Evolutionary conservation across 352 stramenopile genomes (phyloP).

Genomic region (Lagenidium sp.): DNA sequence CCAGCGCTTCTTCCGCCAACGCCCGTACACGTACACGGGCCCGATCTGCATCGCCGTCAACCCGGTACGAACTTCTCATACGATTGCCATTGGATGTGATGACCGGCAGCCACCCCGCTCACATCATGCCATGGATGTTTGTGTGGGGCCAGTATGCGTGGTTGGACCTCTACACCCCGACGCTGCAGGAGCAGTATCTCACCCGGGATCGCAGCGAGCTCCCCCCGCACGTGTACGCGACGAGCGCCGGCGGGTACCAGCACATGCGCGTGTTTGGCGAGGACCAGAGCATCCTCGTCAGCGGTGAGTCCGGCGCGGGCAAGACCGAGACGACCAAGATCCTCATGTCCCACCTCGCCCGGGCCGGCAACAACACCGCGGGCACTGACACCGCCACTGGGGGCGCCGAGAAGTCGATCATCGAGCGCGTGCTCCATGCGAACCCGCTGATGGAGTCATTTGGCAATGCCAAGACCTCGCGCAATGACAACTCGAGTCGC

Average conservation of each 20-base stretch:
- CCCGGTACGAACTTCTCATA: constrained; percentile 66
- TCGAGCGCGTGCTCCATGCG: constrained; percentile 70
- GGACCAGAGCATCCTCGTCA: constrained; percentile 78
- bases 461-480: constrained; percentile 94
- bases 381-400: constrained; percentile 23
- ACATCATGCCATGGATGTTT: too few relatives aligned
- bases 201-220: constrained; percentile 57
- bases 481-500: constrained; percentile 94
- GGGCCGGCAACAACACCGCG: constrained; percentile 31
- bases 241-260: constrained; percentile 63
- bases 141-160: constrained; percentile 72
- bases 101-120: too few relatives aligned
- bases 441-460: constrained; percentile 92
- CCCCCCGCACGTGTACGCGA: constrained; percentile 77
- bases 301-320: constrained; percentile 87
- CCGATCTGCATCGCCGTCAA: constrained; percentile 98
- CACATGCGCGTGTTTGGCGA: constrained; percentile 80
- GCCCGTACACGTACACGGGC: constrained; percentile 96
- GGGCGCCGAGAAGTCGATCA: constrained; percentile 52
- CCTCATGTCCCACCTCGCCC: constrained; percentile 91
- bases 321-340: constrained; percentile 97
- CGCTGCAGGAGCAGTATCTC: constrained; percentile 76
- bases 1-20: constrained; percentile 73
- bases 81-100: too few relatives aligned
- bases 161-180: constrained; percentile 84